Conservation (phyloP, 2,329 filamentous ascomycete species). For the Pseudonectria foliicola region DNA sequence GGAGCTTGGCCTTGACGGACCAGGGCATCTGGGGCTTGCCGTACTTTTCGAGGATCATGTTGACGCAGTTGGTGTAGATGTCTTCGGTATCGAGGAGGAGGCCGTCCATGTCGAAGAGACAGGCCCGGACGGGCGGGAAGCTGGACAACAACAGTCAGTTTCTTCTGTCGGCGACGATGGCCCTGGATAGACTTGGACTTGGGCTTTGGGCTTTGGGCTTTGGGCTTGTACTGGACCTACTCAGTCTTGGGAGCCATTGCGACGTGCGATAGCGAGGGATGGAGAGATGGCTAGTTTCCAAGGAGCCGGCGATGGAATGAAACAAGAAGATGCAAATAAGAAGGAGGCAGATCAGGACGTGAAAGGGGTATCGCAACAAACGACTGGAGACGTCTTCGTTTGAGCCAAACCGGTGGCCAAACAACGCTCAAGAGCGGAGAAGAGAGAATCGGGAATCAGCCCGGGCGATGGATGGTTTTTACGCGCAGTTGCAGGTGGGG, state of each 20-base stretch:
- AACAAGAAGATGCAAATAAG: neutral
- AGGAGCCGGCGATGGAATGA: slow-evolving; percentile 1
- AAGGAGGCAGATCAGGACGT: too few species aligned
- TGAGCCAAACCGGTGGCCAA: too few species aligned
- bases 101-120: slow-evolving; percentile 98
- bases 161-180: neutral
- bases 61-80: slow-evolving; percentile 75
- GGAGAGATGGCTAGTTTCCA: slow-evolving; percentile 1
- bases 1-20: slow-evolving; percentile 84
- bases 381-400: too few species aligned
- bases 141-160: slow-evolving; percentile 31
- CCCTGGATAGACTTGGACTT: too few species aligned
- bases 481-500: too few species aligned
- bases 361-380: too few species aligned
- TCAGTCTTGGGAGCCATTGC: slow-evolving; percentile 39
- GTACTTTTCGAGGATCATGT: slow-evolving; percentile 72
- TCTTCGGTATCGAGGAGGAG: slow-evolving; percentile 93
- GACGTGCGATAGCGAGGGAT: neutral
- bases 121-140: slow-evolving; percentile 76
- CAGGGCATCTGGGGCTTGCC: slow-evolving; percentile 72
- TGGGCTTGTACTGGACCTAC: too few species aligned
- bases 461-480: too few species aligned
- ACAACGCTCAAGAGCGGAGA: too few species aligned
- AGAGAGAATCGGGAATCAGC: too few species aligned
- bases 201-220: too few species aligned